Base-by-base conservation (phyloP, 1,284 basidiomycete genomes). In the Malassezia vespertilionis region DNA sequence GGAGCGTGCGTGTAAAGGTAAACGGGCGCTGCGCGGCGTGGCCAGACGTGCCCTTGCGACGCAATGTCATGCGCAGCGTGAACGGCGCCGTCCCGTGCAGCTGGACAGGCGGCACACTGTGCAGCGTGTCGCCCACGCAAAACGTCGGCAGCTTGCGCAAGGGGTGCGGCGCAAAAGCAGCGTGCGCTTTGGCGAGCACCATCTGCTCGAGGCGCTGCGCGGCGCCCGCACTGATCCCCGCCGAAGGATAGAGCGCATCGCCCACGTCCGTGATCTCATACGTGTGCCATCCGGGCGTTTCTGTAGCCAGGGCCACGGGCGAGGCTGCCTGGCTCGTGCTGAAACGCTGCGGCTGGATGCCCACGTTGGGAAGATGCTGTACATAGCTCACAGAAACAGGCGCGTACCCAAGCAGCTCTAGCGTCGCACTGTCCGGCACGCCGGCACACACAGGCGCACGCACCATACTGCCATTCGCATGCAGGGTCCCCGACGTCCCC, bases 201-300 rank as follows among this genome's bases (percentile, higher is more conserved):
- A 57, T 44, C 56, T 57, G 60, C 44, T 66, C 56, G 15, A 65
- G 47, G 11, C 62, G 52, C 8, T 54, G 46, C 12, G 55, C 54
- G 3, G 36, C 80, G 73, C 64, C 81, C 73, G 33, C 52, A 78
- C 57, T 83, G 81, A 47, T 79, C 71, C 43, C 41, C 14, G 60
- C 52, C 5, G 53, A 41, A 2, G 53, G 22, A 28, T 69, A 96
- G n/a, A 83, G 79, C 0, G 81, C 76, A 68, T 97, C 91, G 8
- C 83, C 83, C 17, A 96, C 79, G 60, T 84, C 82, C 54, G 83
- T 81, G 55, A 97, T 82, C 65, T 86, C 82, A 70, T 96, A 96
- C 63, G 79, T 82, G 65, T 90, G 84, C 46, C 80, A 78, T 3
- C 89, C 89, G 2, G 86, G 77, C 28, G 78, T 78, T 0, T 80